A percentile compares a stretch with the other conserved stretches of the same genome.
phyloP scores from a whole-genome alignment of 148 eudicot species.

The Chenopodium berlandieri region DNA sequence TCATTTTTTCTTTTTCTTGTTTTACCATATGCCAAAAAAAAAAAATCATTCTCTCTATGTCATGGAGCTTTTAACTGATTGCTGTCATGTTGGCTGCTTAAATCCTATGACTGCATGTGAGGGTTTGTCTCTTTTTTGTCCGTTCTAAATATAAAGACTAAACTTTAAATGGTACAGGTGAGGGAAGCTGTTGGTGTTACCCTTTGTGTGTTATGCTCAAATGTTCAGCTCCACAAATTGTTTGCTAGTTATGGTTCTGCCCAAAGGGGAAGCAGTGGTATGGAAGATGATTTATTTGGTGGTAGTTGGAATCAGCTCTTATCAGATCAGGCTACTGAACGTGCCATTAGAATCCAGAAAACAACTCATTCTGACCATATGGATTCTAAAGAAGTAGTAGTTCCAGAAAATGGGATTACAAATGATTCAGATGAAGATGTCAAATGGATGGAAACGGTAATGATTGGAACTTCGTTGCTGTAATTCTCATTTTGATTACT shows the following conservation, averaged over 20 bases:
- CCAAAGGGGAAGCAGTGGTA: slow-evolving; percentile 27
- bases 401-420: slow-evolving; percentile 41
- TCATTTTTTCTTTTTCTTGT: background rate
- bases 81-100: background rate
- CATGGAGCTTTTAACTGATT: slow-evolving; percentile 4
- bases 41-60: background rate
- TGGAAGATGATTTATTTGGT: slow-evolving; percentile 29
- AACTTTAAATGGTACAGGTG: slow-evolving; percentile 52
- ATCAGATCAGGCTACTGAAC: slow-evolving; percentile 65
- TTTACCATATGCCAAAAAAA: background rate
- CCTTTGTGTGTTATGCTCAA: slow-evolving; percentile 88
- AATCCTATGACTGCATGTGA: background rate
- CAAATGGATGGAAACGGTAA: slow-evolving; percentile 99
- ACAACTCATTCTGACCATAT: slow-evolving; percentile 50
- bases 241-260: slow-evolving; percentile 29
- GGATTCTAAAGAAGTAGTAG: slow-evolving; percentile 41
- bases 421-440: slow-evolving; percentile 74
- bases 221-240: slow-evolving; percentile 59
- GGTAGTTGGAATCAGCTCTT: slow-evolving; percentile 59
- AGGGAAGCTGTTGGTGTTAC: slow-evolving; percentile 91
- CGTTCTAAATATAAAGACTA: background rate
- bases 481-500: background rate
- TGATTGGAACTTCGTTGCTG: background rate
- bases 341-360: slow-evolving; percentile 56
- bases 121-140: background rate